Evolutionary conservation across 2,329 filamentous ascomycete species (phyloP).

Genomic region (Pseudogymnoascus verrucosus): DNA sequence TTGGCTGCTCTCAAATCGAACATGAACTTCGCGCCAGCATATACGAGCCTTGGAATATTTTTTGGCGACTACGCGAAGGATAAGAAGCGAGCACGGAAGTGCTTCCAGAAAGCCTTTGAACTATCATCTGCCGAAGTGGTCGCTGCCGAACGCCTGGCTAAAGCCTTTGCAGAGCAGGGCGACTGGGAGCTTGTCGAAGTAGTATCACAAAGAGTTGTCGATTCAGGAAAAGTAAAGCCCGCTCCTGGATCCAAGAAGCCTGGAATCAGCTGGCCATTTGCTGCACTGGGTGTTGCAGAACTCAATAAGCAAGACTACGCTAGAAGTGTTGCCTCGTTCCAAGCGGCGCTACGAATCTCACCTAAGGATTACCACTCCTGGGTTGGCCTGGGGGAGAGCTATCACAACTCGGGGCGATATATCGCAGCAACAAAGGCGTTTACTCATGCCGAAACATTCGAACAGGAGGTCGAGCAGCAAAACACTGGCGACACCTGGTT

Average conservation of each 20-base stretch:
- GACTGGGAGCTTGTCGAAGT: conserved; percentile 97
- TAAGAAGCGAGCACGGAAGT: conserved; percentile 76
- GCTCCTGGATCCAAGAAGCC: conserved; percentile 89
- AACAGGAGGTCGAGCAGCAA: conserved; percentile 47
- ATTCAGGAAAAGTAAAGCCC: conserved; percentile 87
- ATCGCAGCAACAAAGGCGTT: conserved; percentile 93
- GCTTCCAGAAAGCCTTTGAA: conserved; percentile 94
- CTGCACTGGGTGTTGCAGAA: conserved; percentile 86
- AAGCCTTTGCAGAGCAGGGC: conserved; percentile 76
- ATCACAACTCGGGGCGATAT: conserved; percentile 86
- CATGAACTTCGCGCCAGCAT: conserved; percentile 80
- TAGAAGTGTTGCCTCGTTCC: conserved; percentile 84
- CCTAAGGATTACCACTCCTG: conserved; percentile 91
- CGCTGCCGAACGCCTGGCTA: conserved; percentile 79
- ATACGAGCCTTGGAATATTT: conserved; percentile 82
- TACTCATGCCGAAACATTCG: conserved; percentile 70
- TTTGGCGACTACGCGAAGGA: conserved; percentile 89
- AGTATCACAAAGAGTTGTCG: conserved; percentile 80
- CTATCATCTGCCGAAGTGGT: conserved; percentile 78
- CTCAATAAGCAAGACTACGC: conserved; percentile 88
- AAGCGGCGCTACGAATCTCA: conserved; percentile 74
- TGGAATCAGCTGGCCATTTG: conserved; percentile 92
- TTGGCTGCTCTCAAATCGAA: conserved; percentile 78
- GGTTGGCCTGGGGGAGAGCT: conserved; percentile 94
- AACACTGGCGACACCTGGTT: conserved; percentile 76